Evolutionary conservation across 805 yeast species (phyloP), one percentile per base, ranked within the genome.

Genomic region (Yarrowia porcina): DNA sequence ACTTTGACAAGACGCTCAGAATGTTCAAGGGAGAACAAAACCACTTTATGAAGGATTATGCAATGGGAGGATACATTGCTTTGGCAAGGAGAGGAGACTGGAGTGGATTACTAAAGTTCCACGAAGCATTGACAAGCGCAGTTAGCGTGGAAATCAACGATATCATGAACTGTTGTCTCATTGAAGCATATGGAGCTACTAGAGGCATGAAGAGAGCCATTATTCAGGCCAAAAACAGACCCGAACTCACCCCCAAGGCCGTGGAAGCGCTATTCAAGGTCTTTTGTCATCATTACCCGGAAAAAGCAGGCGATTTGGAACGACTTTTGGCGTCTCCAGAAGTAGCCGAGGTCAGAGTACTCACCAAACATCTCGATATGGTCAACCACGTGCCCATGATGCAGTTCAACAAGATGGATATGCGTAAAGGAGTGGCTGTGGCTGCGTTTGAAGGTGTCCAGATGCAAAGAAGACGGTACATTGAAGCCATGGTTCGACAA

Each of bases 381-480:
- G 17, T 32, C 17, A 25, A 10, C 17, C n/a, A 17, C 44, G 59
- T 52, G 27, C 59, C 59, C 33, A 52, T 52, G 44, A 52, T 52
- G 59, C 32, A 35, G 2, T 17, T 52, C 20, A 17, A 17, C 32
- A 11, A 32, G 15, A 7, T 3, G 33, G 59, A 52, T 17, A 33
- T 52, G 30, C 25, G 33, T 4, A 15, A 35, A 2, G 44, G 25
- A 5, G 59, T 52, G n/a, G 8, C 59, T 5, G 25, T 36, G 7
- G 59, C 59, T 3, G 23, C 59, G 3, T 52, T 52, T 10, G 25
- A 36, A 12, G 25, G 44, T 13, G 59, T 52, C n/a, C 59, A 52
- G 17, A 2, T 52, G 12, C 15, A 52, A 25, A n/a, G 59, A n/a
- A 35, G 44, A 52, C 23, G 59, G 5, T 7, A n/a, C 7, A 52